A percentile compares a stretch with the other conserved stretches of the same genome.
Conservation (phyloP, 2,329 filamentous ascomycete genomes). For the Penicillium corylophilum region DNA sequence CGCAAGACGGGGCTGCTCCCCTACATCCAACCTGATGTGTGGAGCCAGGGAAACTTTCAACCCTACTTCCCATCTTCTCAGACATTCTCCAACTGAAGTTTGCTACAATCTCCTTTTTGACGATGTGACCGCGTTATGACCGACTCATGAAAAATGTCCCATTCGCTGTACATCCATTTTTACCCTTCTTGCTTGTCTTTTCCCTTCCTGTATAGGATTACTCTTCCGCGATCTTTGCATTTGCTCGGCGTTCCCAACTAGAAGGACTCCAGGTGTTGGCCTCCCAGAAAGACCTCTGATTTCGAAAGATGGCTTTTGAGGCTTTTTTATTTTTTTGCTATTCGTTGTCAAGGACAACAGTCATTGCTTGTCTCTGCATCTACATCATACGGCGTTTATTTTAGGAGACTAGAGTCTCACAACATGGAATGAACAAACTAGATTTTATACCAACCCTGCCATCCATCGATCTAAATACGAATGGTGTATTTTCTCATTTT, state of each 20-base stretch:
- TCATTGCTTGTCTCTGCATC: slow-evolving; percentile 20
- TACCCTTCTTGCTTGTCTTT: slow-evolving; percentile 3
- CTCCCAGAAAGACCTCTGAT: neutral
- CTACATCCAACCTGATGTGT: slow-evolving; percentile 46
- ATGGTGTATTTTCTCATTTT: neutral
- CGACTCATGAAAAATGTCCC: slow-evolving; percentile 23
- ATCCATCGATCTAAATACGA: neutral
- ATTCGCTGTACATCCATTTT: slow-evolving; percentile 22
- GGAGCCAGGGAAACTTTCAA: slow-evolving; percentile 37
- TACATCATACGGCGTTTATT: slow-evolving; percentile 24
- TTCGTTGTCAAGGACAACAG: slow-evolving; percentile 1
- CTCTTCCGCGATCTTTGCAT: slow-evolving; percentile 17
- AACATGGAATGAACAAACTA: slow-evolving; percentile 14
- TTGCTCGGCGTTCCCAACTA: slow-evolving; percentile 17
- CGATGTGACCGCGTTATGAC: slow-evolving; percentile 31
- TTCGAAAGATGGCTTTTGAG: slow-evolving; percentile 10
- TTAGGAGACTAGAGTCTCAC: slow-evolving; percentile 2
- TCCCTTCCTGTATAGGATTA: slow-evolving; percentile 16
- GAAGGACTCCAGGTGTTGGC: slow-evolving; percentile 13
- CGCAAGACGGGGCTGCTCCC: slow-evolving; percentile 68
- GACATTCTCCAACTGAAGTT: slow-evolving; percentile 27
- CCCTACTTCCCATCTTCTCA: slow-evolving; percentile 32
- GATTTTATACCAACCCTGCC: slow-evolving; percentile 1
- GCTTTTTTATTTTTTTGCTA: slow-evolving; percentile 10
- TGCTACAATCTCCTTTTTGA: slow-evolving; percentile 13